These are phyloP conservation scores for Fomitopsis pulvina DNA, from an alignment of 768 basidiomycete genomes.

Conservation along the genomic window DNA sequence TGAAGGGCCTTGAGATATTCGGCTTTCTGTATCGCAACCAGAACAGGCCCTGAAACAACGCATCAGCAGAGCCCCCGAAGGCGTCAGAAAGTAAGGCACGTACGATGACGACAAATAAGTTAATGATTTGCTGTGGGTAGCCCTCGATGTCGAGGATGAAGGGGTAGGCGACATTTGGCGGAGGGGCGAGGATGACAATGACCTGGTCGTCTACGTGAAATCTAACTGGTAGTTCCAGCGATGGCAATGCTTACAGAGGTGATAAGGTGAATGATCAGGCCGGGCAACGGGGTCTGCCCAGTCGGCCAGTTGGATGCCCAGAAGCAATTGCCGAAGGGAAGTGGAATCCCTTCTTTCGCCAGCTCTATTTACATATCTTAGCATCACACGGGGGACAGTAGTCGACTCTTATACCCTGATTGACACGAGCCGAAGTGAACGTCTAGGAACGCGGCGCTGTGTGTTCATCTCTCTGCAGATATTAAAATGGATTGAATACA, in stretches of 20 bases:
- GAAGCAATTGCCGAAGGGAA: constrained; percentile 51
- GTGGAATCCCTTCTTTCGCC: constrained; percentile 56
- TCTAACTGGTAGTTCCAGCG: neutral
- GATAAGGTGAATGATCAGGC: constrained; percentile 48
- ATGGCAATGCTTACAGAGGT: constrained; percentile 32
- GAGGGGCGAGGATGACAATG: constrained; percentile 50
- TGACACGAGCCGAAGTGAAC: constrained; percentile 43
- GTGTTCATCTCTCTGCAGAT: no score
- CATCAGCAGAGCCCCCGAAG: neutral
- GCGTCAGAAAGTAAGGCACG: constrained; percentile 13
- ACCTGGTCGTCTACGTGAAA: constrained; percentile 21
- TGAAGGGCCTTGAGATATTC: constrained; percentile 43
- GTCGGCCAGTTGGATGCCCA: constrained; percentile 62
- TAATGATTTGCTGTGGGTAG: constrained; percentile 49
- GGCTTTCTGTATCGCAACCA: constrained; percentile 50
- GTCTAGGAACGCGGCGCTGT: constrained; percentile 27
- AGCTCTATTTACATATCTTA: constrained; percentile 26
- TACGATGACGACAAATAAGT: constrained; percentile 49
- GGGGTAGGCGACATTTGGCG: constrained; percentile 46
- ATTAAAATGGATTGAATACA: neutral
- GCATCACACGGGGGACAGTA: neutral
- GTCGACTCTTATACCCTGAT: constrained; percentile 31
- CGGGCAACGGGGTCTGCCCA: constrained; percentile 49
- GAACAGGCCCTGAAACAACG: constrained; percentile 36
- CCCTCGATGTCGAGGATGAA: constrained; percentile 55